phyloP scores from a whole-genome alignment of 1,284 basidiomycete genomes.

The Pseudozyma pruni region DNA sequence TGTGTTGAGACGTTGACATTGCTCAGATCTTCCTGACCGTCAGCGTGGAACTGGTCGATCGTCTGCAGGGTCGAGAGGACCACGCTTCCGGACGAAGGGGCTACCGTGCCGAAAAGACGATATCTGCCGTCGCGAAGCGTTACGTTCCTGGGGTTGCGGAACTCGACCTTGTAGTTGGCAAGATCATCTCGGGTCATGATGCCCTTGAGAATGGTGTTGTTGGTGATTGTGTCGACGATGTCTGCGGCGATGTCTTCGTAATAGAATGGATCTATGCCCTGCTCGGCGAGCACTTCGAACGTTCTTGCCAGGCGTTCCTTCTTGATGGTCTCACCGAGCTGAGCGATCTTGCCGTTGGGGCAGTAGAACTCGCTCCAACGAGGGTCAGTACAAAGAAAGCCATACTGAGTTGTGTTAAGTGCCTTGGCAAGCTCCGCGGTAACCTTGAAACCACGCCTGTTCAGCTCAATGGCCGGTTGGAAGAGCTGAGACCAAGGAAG shows the following conservation, averaged over 20 bases:
- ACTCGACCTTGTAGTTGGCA: conserved; percentile 50
- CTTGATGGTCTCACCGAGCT: conserved; percentile 58
- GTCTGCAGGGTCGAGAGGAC: conserved; percentile 66
- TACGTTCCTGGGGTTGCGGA: conserved; percentile 44
- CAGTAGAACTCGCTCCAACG: conserved; percentile 59
- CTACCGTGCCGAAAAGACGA: conserved; percentile 56
- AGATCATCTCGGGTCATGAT: conserved; percentile 61
- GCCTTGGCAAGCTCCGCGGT: conserved; percentile 53
- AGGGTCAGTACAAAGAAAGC: conserved; percentile 62
- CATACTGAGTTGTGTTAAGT: conserved; percentile 36
- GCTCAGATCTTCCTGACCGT: conserved; percentile 31
- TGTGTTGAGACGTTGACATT: conserved; percentile 65
- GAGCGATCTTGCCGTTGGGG: conserved; percentile 51
- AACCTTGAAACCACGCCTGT: conserved; percentile 63
- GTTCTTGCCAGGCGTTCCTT: conserved; percentile 51
- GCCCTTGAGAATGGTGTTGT: conserved; percentile 58
- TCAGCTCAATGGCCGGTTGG: conserved; percentile 61
- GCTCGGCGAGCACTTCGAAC: conserved; percentile 44
- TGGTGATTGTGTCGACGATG: conserved; percentile 53
- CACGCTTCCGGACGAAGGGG: conserved; percentile 65
- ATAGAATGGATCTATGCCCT: conserved; percentile 61
- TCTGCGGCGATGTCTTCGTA: conserved; percentile 52
- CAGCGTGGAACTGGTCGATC: conserved; percentile 42
- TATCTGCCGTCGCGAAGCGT: conserved; percentile 46
- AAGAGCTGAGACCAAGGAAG: conserved; percentile 65